phyloP scores from a whole-genome alignment of 495 filamentous ascomycete species.

The Neurospora tetrasperma region DNA sequence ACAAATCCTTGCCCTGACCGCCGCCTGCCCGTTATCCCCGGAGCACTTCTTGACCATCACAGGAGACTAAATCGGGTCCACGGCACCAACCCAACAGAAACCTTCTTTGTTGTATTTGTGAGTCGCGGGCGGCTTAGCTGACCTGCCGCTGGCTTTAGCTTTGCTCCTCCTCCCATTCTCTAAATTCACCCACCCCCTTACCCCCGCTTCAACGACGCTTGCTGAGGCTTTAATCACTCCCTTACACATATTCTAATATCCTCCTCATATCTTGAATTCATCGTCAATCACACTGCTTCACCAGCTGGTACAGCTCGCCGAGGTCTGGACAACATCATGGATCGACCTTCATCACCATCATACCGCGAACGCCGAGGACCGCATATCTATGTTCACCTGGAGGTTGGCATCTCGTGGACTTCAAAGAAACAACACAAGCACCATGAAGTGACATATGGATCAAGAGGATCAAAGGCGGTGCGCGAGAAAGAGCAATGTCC shows the following conservation, averaged over 20 bases:
- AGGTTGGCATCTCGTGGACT: constrained; percentile 36
- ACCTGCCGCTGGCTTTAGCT: not conserved
- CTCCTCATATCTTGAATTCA: not conserved
- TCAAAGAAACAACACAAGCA: constrained; percentile 26
- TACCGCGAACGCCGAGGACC: constrained; percentile 21
- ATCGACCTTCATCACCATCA: constrained; percentile 15
- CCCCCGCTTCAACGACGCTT: not conserved
- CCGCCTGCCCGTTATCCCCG: not conserved
- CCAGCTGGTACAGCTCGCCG: not conserved
- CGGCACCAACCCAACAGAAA: not conserved
- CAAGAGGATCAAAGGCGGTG: constrained; percentile 4
- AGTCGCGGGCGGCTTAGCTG: not conserved
- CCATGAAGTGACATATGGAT: constrained; percentile 35
- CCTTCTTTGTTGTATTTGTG: not conserved
- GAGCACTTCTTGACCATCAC: not conserved
- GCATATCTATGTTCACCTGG: constrained; percentile 36
- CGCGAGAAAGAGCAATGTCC: constrained; percentile 21
- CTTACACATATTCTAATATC: not conserved
- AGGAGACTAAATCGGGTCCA: not conserved
- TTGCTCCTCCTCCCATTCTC: not conserved
- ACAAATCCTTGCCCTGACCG: not conserved
- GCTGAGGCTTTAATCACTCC: not conserved
- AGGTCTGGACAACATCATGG: constrained; percentile 14
- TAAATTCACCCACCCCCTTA: not conserved
- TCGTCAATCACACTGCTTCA: constrained; percentile 12